Base-by-base conservation (phyloP, 2,329 filamentous ascomycete species). In the Chrysoporthe deuterocubensis region DNA sequence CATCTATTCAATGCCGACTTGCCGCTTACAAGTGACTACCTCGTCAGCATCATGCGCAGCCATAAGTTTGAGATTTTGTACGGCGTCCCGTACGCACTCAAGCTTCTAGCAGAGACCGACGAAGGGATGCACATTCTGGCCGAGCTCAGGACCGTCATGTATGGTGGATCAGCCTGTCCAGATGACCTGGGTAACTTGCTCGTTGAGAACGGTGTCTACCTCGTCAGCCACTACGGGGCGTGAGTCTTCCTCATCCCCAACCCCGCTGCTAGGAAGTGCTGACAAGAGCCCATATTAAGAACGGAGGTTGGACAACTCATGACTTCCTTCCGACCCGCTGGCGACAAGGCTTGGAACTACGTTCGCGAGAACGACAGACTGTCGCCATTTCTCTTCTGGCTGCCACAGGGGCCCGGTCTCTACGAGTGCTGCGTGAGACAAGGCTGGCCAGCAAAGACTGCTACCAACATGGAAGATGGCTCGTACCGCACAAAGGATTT, bases 241-340 rank as follows among this genome's bases (percentile, higher is more conserved):
- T 84, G 69, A 76, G 82, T 81, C 14, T 8, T 11, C 8, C 63
- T 32, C 58, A 75, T 42, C 5, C 18, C 18, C 5, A 13, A 2
- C 5, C 43, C 14, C 26, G 16, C 52, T 14, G 52, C 21, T 32
- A 57, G 4, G 5, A 9, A 18, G 21, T 44, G n/a, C 42, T 57
- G 34, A 58, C 34, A 11, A 16, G 18, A 32, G 8, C 13, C 11
- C 14, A 14, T 59, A 13, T 40, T 11, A 8, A 69, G 76, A 2
- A 90, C 88, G 0, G 88, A 91, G 73, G 86, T 84, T 1, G 87
- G 87, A 6, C 84, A 87, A 72, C 75, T 90, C 16, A 89, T 89
- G 85, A 89, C 85, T 0, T 88, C 87, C 0, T 83, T 85, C 70
- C 79, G 88, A 11, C 79, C 82, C 0, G 73, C 75, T 2, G 82